phyloP scores from a whole-genome alignment of 2,329 filamentous ascomycete species.

The Moelleriella libera region DNA sequence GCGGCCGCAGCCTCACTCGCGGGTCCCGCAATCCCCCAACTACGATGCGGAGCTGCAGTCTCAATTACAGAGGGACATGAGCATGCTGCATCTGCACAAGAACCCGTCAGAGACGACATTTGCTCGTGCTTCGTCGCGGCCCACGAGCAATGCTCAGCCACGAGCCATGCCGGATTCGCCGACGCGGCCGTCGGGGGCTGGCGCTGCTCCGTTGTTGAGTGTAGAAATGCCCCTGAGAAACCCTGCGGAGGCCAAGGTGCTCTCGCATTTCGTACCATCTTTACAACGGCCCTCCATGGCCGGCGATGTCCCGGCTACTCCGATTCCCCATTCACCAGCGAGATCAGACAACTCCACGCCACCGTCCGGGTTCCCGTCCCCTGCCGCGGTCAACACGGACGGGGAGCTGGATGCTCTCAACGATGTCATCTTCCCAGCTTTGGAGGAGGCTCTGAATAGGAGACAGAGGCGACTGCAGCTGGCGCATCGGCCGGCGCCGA shows the following conservation, averaged over 20 bases:
- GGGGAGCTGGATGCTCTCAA: conserved; percentile 74
- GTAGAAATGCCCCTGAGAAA: conserved; percentile 39
- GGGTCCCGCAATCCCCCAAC: conserved; percentile 37
- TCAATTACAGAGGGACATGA: conserved; percentile 50
- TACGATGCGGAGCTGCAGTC: conserved; percentile 47
- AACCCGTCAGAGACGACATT: conserved; percentile 1
- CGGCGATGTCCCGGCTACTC: conserved; percentile 6
- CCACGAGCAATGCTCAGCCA: conserved; percentile 7
- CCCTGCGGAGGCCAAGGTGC: conserved; percentile 13
- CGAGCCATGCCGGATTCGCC: conserved; percentile 5
- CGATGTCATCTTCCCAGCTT: conserved; percentile 82
- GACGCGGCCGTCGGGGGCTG: conserved; percentile 14
- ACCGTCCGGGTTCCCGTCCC: conserved; percentile 39
- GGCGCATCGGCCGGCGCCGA: conserved; percentile 24
- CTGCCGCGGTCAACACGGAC: conserved; percentile 41
- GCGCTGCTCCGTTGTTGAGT: conserved; percentile 25
- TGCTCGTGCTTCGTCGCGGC: conserved; percentile 1
- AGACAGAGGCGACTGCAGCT: conserved; percentile 51
- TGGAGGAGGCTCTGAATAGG: conserved; percentile 80
- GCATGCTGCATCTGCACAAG: conserved; percentile 33
- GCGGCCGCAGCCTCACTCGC: conserved; percentile 31
- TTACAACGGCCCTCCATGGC: conserved; percentile 8
- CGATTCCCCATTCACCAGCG: conserved; percentile 17
- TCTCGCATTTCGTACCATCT: conserved; percentile 14
- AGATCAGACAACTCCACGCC: conserved; percentile 17